phyloP scores from a whole-genome alignment of 2,329 filamentous ascomycete species.

The Talaromyces sp. region DNA sequence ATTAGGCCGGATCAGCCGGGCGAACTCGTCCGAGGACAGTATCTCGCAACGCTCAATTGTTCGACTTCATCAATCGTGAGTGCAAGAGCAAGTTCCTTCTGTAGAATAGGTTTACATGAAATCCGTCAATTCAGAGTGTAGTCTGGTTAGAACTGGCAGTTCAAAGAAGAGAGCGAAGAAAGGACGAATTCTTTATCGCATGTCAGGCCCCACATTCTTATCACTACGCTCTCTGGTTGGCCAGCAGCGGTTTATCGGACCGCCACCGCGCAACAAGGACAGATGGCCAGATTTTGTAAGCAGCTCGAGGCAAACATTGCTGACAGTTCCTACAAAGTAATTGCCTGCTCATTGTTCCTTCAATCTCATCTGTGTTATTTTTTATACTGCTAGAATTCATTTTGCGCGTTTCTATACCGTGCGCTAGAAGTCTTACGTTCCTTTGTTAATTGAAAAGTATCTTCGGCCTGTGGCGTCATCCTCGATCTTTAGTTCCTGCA shows the following conservation, averaged over 20 bases:
- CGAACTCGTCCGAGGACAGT: neutral
- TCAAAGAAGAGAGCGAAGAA: neutral
- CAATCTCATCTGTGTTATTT: neutral
- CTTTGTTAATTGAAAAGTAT: neutral
- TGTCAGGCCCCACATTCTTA: neutral
- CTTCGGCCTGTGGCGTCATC: slow-evolving; percentile 1
- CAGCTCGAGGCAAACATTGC: slow-evolving; percentile 1
- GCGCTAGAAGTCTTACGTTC: neutral
- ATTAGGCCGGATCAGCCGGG: neutral
- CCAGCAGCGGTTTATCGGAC: neutral
- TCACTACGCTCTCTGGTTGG: neutral
- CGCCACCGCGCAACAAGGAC: slow-evolving; percentile 13
- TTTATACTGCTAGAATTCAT: too few species aligned
- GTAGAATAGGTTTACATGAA: neutral
- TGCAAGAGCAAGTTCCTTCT: too few species aligned
- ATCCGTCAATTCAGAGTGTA: neutral
- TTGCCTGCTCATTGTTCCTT: neutral
- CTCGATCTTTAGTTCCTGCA: slow-evolving; percentile 2
- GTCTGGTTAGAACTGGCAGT: neutral
- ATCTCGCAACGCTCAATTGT: neutral
- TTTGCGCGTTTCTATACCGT: neutral
- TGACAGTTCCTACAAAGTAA: neutral
- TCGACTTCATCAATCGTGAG: too few species aligned
- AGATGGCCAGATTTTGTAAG: slow-evolving; percentile 13
- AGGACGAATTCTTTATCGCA: slow-evolving; percentile 3